Conservation (phyloP, 2,329 filamentous ascomycete genomes). For the Fusarium bactridioides region DNA sequence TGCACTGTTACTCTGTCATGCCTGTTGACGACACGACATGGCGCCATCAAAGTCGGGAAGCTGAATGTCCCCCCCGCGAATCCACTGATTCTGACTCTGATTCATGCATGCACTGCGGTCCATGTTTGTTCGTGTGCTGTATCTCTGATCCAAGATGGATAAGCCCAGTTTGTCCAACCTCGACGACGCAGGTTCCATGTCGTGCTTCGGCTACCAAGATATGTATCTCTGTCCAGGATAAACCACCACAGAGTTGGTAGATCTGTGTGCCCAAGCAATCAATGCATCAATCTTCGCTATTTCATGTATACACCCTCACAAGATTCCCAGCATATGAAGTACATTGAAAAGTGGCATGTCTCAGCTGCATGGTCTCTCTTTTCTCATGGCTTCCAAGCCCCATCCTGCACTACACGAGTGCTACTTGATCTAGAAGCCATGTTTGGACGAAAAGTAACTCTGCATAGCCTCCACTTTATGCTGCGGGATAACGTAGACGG, state of each 20-base stretch:
- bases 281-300: not conserved
- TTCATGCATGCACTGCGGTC: conserved; percentile 30
- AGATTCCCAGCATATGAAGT: not conserved
- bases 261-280: conserved; percentile 11
- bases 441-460: conserved; percentile 68
- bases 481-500: conserved; percentile 85
- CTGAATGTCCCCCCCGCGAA: conserved; percentile 16
- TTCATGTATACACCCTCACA: not conserved
- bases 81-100: conserved; percentile 22
- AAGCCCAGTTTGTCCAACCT: conserved; percentile 27
- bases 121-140: conserved; percentile 25
- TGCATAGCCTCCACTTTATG: conserved; percentile 70
- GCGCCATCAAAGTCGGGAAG: conserved; percentile 16
- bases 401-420: not conserved
- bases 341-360: not conserved
- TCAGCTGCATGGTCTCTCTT: conserved; percentile 11
- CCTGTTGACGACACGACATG: conserved; percentile 34
- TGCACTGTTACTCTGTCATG: conserved; percentile 32
- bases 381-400: conserved; percentile 4
- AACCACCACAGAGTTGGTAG: conserved; percentile 3
- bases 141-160: conserved; percentile 32
- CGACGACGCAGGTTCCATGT: conserved; percentile 36
- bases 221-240: not conserved
- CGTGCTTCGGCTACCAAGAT: conserved; percentile 25
- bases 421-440: conserved; percentile 58